phyloP scores from a whole-genome alignment of 306 rosid species.

The Gastrolobium villosum region DNA sequence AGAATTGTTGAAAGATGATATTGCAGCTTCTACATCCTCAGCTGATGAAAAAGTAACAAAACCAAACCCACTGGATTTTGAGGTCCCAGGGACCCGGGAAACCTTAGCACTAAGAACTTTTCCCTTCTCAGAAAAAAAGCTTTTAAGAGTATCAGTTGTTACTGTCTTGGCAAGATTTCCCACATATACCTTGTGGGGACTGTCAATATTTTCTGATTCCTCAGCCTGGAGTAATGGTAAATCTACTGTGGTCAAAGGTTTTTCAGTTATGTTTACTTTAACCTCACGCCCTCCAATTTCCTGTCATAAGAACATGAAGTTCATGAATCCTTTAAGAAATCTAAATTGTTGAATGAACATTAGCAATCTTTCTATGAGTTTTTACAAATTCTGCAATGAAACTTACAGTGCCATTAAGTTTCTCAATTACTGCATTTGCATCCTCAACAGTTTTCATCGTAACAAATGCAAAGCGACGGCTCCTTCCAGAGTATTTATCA shows the following conservation, averaged over 20 bases:
- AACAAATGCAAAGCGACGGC: constrained; percentile 94
- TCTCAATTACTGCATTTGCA: constrained; percentile 80
- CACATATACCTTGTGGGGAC: constrained; percentile 94
- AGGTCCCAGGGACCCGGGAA: constrained; percentile 93
- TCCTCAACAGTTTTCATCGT: constrained; percentile 83
- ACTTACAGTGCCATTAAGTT: constrained; percentile 91
- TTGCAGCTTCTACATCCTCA: constrained; percentile 90
- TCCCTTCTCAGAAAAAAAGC: constrained; percentile 77
- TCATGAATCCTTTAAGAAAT: constrained; percentile 27
- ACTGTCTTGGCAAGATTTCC: constrained; percentile 92
- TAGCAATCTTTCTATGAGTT: constrained; percentile 9
- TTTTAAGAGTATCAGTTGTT: constrained; percentile 72
- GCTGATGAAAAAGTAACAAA: constrained; percentile 87
- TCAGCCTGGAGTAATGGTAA: constrained; percentile 64
- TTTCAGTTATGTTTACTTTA: constrained; percentile 90
- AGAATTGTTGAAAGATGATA: constrained; percentile 79
- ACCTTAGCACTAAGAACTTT: constrained; percentile 90
- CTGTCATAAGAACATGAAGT: constrained; percentile 57
- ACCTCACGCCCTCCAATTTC: constrained; percentile 85
- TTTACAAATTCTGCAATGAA: constrained; percentile 16
- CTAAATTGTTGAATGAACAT: background rate
- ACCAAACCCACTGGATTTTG: constrained; percentile 88
- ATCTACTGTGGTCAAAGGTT: constrained; percentile 65
- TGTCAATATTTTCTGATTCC: constrained; percentile 79
- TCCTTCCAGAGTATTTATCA: constrained; percentile 91